These are phyloP conservation scores for Lasiosphaeria miniovina DNA, from an alignment of 495 filamentous ascomycete species.

Conservation along the genomic window DNA sequence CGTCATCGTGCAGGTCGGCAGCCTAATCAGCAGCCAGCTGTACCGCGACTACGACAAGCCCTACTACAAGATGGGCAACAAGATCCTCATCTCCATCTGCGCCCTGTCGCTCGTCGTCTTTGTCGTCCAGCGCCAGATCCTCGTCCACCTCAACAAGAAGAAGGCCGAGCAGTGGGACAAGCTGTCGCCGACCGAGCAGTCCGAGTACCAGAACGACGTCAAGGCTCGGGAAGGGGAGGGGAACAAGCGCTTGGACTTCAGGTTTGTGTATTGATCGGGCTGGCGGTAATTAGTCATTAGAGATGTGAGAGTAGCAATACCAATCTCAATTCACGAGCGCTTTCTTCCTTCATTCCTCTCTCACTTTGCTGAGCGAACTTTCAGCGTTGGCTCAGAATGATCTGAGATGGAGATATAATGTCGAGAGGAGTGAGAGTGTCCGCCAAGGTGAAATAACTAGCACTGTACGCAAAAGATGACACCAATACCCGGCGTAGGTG, in stretches of 20 bases:
- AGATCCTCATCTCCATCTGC: constrained; percentile 53
- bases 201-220: constrained; percentile 58
- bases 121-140: constrained; percentile 48
- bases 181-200: constrained; percentile 60
- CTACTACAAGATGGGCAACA: constrained; percentile 59
- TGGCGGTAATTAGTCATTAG: neutral
- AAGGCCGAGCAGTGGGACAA: constrained; percentile 45
- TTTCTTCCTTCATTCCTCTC: no score
- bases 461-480: no score
- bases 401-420: no score
- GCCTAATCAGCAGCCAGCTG: constrained; percentile 58
- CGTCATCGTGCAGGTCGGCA: constrained; percentile 62
- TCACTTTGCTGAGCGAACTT: no score
- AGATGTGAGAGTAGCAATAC: neutral
- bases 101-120: constrained; percentile 51
- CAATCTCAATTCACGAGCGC: no score
- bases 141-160: constrained; percentile 52
- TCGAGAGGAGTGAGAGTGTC: no score
- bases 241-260: constrained; percentile 64
- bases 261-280: constrained; percentile 32
- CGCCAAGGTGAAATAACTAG: no score
- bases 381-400: no score
- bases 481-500: no score
- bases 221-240: constrained; percentile 45
- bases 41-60: constrained; percentile 59